Evolutionary conservation across 441 rosid genomes (phyloP), one percentile per base, ranked within the genome.

Genomic region (Erodium texanum): DNA sequence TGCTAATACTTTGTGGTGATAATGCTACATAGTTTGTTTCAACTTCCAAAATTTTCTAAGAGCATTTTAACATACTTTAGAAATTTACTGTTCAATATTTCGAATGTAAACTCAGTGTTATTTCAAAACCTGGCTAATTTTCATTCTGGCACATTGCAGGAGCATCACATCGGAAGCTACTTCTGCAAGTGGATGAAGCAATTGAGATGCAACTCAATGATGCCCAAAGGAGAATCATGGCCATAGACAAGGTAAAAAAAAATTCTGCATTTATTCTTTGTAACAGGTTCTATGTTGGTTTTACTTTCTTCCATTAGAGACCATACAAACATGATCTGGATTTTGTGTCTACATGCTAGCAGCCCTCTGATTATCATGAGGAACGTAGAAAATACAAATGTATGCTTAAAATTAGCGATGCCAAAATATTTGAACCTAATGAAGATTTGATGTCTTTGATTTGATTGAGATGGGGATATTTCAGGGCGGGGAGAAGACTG

Each of bases 191-290:
- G 65, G 93, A 89, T 85, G 89, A 88, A 80, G 80, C 86, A n/a
- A 79, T 85, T 19, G 78, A 82, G 79, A 77, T 71, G 67, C 83
- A 83, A 67, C 82, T 94, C 70, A 79, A 68, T 20, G 81, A 82
- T 67, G 97, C 97, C 59, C 80, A 83, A 56, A 86, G 80, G 71
- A 84, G 88, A 80, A 82, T 89, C 59, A 66, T 75, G 34, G 81
- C 84, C 3, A 84, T 92, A 71, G 80, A 86, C 38, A 77, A 88
- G 94, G 99, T 83, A 89, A 83, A 34, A 7, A n/a, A n/a, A n/a
- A n/a, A n/a, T n/a, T n/a, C n/a, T n/a, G 54, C 62, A 63, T 50
- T 62, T 43, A n/a, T 20, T 41, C 67, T 58, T 5, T 32, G 10
- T 62, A 52, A 59, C 43, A 59, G 72, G 45, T 43, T 14, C n/a